Percentiles rank a stretch among this genome's conserved stretches.
These are phyloP conservation scores for Clarireedia sp. DNA, from an alignment of 2,329 filamentous ascomycete species.

Conservation along the genomic window DNA sequence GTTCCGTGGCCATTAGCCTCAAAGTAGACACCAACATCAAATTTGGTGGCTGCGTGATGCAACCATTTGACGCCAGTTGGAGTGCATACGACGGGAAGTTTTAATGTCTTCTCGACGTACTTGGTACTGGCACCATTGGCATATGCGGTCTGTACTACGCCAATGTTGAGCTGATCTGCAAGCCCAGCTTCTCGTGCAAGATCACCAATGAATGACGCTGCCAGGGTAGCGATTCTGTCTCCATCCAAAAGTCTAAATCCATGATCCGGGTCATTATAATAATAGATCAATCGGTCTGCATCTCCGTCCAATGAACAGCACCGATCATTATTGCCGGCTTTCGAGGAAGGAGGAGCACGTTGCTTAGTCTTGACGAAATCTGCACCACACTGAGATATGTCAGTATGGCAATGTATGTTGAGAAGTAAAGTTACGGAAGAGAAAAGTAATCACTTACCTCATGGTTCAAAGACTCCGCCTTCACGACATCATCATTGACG, in stretches of 20 bases:
- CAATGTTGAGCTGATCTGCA: slow-evolving; percentile 73
- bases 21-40: slow-evolving; percentile 96
- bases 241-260: slow-evolving; percentile 91
- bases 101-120: slow-evolving; percentile 81
- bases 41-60: slow-evolving; percentile 91
- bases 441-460: slow-evolving; percentile 49
- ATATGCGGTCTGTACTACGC: slow-evolving; percentile 94
- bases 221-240: slow-evolving; percentile 91
- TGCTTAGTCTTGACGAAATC: slow-evolving; percentile 98
- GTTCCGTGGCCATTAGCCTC: slow-evolving; percentile 98
- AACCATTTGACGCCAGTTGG: slow-evolving; percentile 95
- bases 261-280: slow-evolving; percentile 75
- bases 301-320: slow-evolving; percentile 92
- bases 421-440: neutral
- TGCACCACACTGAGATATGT: slow-evolving; percentile 64
- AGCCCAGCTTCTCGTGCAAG: slow-evolving; percentile 75
- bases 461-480: slow-evolving; percentile 80
- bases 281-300: slow-evolving; percentile 91
- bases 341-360: slow-evolving; percentile 74
- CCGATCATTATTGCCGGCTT: slow-evolving; percentile 66
- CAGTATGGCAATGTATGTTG: neutral
- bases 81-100: slow-evolving; percentile 85
- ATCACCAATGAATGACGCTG: slow-evolving; percentile 87
- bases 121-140: slow-evolving; percentile 92
- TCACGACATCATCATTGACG: slow-evolving; percentile 87